Evolutionary conservation across 1,284 basidiomycete species (phyloP).

Genomic region (Cystobasidium slooffiae): DNA sequence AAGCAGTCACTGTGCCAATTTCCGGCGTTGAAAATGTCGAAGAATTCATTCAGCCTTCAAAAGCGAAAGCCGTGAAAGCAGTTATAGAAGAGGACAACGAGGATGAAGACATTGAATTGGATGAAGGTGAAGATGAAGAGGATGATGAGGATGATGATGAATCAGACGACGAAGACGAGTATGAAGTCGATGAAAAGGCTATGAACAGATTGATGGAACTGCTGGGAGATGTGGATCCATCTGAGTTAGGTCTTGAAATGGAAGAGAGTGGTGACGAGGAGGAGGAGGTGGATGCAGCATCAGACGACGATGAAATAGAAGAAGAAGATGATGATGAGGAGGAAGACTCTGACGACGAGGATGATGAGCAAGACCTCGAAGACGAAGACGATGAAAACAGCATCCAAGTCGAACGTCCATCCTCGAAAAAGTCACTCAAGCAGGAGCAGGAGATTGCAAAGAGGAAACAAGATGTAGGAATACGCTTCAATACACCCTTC

Average conservation of each 20-base stretch:
- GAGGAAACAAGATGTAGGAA: conserved; percentile 36
- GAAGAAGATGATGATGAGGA: conserved; percentile 46
- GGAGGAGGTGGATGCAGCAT: conserved; percentile 43
- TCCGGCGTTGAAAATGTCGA: conserved; percentile 21
- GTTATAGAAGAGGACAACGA: conserved; percentile 31
- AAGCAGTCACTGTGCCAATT: conserved; percentile 17
- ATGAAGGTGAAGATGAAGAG: conserved; percentile 26
- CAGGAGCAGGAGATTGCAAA: conserved; percentile 7
- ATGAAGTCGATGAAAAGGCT: conserved; percentile 49
- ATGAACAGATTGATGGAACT: conserved; percentile 51
- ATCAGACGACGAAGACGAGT: conserved; percentile 42
- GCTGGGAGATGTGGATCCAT: conserved; percentile 45
- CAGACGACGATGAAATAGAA: conserved; percentile 48
- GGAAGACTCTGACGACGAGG: conserved; percentile 40
- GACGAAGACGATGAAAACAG: conserved; percentile 47
- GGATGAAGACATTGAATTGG: conserved; percentile 10
- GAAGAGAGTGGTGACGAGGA: conserved; percentile 46
- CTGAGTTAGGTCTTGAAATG: conserved; percentile 40
- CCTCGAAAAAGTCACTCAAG: conserved; percentile 13
- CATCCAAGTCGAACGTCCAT: conserved; percentile 27
- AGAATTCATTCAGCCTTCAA: conserved; percentile 18
- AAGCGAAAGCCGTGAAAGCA: neutral
- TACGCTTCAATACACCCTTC: neutral
- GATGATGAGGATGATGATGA: conserved; percentile 15
- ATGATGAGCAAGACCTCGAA: conserved; percentile 30